Conservation (phyloP, 306 rosid species). For the Hippophae gyantsensis region DNA sequence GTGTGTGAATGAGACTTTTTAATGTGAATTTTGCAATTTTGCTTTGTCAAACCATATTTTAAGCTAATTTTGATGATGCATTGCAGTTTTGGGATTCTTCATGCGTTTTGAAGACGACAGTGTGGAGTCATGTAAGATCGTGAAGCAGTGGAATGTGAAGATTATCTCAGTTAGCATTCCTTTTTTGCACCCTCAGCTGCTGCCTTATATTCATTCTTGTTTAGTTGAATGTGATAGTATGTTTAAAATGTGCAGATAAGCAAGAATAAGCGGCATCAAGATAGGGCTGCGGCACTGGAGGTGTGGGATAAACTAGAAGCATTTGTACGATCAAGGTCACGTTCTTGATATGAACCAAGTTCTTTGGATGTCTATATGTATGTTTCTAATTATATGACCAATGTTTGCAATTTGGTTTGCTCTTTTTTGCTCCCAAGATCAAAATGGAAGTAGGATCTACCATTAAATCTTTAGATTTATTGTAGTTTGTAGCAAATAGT, state of each 20-base stretch:
- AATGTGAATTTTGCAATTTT: background rate
- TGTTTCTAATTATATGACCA: conserved; percentile 1
- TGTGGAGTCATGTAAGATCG: conserved; percentile 75
- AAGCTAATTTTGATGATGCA: background rate
- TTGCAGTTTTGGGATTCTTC: conserved; percentile 50
- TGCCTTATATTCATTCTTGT: conserved; percentile 1
- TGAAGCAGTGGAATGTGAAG: conserved; percentile 99
- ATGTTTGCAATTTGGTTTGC: too few relatives aligned
- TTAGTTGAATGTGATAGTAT: background rate
- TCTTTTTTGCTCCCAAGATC: too few relatives aligned
- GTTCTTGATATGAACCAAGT: conserved; percentile 43
- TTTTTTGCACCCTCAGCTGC: conserved; percentile 5
- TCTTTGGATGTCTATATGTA: conserved; percentile 8
- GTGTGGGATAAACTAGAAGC: conserved; percentile 98
- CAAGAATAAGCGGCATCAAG: conserved; percentile 96
- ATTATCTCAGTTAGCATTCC: conserved; percentile 64
- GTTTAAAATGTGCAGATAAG: conserved; percentile 55
- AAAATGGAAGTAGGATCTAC: too few relatives aligned
- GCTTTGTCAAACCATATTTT: background rate
- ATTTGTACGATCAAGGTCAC: conserved; percentile 84
- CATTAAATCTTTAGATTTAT: too few relatives aligned
- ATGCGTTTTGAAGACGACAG: conserved; percentile 79
- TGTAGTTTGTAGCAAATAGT: too few relatives aligned
- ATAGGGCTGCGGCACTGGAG: conserved; percentile 95
- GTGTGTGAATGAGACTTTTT: background rate